These are phyloP conservation scores for Bolboschoenoplectus hybrid DNA, from an alignment of 202 grass and related monocot genomes.

Conservation along the genomic window DNA sequence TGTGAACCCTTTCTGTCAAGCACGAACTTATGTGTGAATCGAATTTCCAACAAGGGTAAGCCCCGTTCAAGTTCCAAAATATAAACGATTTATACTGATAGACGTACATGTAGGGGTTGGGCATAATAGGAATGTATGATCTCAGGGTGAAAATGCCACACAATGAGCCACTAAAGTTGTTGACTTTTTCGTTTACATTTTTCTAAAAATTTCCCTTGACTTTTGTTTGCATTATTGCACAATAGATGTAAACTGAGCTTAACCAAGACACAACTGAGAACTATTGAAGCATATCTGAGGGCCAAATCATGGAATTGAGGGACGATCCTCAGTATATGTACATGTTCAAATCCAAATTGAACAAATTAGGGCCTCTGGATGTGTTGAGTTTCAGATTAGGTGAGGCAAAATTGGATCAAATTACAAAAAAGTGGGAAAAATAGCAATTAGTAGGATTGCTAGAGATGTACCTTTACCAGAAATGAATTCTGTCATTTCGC, in stretches of 20 bases:
- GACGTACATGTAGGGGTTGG: neutral
- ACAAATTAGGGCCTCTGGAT: neutral
- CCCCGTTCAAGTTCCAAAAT: neutral
- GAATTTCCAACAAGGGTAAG: neutral
- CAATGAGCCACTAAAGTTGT: neutral
- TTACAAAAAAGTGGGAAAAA: neutral
- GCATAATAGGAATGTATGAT: neutral
- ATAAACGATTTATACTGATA: neutral
- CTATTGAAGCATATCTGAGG: neutral
- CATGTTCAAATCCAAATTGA: neutral
- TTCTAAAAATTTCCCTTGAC: too few species aligned
- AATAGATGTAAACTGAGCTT: neutral
- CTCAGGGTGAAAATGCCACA: neutral
- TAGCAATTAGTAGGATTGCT: neutral
- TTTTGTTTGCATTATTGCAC: neutral
- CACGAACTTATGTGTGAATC: neutral
- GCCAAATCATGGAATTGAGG: neutral
- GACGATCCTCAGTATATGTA: neutral
- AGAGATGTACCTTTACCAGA: slow-evolving; percentile 44
- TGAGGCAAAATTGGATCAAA: neutral
- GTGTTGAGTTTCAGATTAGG: neutral
- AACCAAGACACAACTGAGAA: neutral
- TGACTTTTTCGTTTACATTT: neutral
- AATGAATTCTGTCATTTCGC: slow-evolving; percentile 63
- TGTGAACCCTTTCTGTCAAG: neutral